These are phyloP conservation scores for Geoglossum glabrum DNA, from an alignment of 495 filamentous ascomycete genomes.

Conservation along the genomic window DNA sequence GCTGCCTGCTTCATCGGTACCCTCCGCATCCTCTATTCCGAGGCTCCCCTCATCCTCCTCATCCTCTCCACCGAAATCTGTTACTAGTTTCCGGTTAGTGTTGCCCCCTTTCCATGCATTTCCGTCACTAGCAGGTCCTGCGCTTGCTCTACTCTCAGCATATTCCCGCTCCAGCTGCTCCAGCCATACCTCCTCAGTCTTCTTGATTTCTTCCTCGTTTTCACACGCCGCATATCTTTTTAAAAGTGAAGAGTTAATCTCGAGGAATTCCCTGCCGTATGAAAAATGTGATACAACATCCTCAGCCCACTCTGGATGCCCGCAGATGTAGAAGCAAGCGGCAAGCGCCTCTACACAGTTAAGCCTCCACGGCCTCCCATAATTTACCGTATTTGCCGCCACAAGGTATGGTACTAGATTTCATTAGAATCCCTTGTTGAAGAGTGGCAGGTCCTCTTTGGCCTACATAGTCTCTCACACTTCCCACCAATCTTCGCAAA, in stretches of 20 bases:
- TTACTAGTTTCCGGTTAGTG: conserved; percentile 41
- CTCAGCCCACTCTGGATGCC: conserved; percentile 75
- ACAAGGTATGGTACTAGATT: conserved; percentile 68
- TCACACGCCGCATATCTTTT: conserved; percentile 69
- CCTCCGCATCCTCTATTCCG: conserved; percentile 28
- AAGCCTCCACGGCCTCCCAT: conserved; percentile 79
- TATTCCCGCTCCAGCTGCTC: conserved; percentile 80
- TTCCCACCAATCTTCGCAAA: conserved; percentile 86
- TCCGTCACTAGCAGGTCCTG: conserved; percentile 30
- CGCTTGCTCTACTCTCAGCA: conserved; percentile 49
- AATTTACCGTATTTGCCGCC: conserved; percentile 92
- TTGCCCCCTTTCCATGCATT: conserved; percentile 79
- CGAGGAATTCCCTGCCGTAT: conserved; percentile 18
- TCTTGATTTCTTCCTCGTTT: conserved; percentile 75
- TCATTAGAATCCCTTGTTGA: background rate
- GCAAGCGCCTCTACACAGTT: conserved; percentile 94
- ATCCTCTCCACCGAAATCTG: conserved; percentile 29
- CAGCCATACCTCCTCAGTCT: conserved; percentile 69
- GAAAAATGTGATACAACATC: conserved; percentile 64
- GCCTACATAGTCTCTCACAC: conserved; percentile 58
- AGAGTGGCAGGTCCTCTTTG: background rate
- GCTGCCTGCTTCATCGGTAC: conserved; percentile 23
- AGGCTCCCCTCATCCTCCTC: conserved; percentile 27
- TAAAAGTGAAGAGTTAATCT: conserved; percentile 23
- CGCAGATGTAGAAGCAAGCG: conserved; percentile 80